Evolutionary conservation across 1,284 basidiomycete species (phyloP), one percentile per base, ranked within the genome.

Genomic region (Cutaneotrichosporon sp.): DNA sequence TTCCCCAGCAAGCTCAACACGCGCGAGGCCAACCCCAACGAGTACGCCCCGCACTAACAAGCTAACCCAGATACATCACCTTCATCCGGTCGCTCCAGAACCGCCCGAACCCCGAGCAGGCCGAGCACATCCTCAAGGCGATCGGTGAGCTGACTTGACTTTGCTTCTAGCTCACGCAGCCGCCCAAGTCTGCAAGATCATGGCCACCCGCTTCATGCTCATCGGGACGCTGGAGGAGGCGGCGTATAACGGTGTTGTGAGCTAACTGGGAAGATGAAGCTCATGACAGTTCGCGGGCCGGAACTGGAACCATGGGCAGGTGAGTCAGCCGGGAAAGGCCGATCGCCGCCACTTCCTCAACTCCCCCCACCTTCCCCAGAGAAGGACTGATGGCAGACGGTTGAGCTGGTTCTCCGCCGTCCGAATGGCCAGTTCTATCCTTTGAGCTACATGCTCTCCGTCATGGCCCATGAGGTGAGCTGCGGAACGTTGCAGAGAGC

Each of bases 281-380:
- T 63, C 29, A 51, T 29, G 5, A 2, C 29, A 75, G 75, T 80
- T 78, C 53, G 78, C 76, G 0, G 80, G 80, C 0, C 59, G 77
- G 18, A 77, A 80, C 63, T 80, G 78, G 78, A 81, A 81, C 62
- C 72, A 78, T 57, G 81, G 81, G 6, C 78, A 80, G 60, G 73
- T 79, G 33, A 51, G 69, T 33, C 18, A 4, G 29, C 9, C 9
- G 29, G 38, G n/a, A n/a, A n/a, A n/a, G n/a, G n/a, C n/a, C n/a
- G n/a, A n/a, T n/a, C n/a, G n/a, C n/a, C n/a, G n/a, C n/a, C n/a
- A n/a, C n/a, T n/a, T n/a, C n/a, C n/a, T n/a, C n/a, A n/a, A n/a
- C n/a, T n/a, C 13, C 36, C 14, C 18, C 36, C 36, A 14, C 18
- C 36, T 38, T 5, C 36, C 14, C 18, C 13, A 38, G 13, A 38